Percentiles rank a stretch among this genome's conserved stretches.
These are phyloP conservation scores for Cryptococcus floricola DNA, from an alignment of 1,284 basidiomycete genomes.

Conservation along the genomic window DNA sequence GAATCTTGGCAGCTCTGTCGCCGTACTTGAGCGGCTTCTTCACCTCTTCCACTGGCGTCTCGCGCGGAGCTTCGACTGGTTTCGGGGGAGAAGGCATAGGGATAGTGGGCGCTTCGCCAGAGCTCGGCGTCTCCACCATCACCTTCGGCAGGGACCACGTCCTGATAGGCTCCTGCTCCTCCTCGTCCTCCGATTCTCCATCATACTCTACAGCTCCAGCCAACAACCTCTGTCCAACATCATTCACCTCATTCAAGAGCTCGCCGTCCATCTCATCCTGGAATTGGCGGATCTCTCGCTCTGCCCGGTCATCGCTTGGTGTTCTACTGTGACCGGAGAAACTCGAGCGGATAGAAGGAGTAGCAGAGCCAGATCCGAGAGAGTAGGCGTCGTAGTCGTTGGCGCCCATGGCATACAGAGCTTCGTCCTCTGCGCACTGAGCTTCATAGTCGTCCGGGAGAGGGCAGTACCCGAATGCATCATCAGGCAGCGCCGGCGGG, in stretches of 20 bases:
- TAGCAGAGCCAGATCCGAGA: conserved; percentile 14
- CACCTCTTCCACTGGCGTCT: background rate
- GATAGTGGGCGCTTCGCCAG: conserved; percentile 4
- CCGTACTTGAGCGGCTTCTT: conserved; percentile 26
- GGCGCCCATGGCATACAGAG: conserved; percentile 20
- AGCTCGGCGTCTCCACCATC: background rate
- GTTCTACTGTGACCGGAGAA: conserved; percentile 3
- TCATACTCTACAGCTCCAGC: conserved; percentile 27
- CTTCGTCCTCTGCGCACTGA: conserved; percentile 37
- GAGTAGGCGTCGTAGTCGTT: conserved; percentile 20
- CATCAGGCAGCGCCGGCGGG: conserved; percentile 20
- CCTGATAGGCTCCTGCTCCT: conserved; percentile 23
- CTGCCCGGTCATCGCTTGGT: conserved; percentile 10
- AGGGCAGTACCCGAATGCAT: conserved; percentile 34
- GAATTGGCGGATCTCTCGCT: conserved; percentile 10
- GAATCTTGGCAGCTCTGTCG: conserved; percentile 28
- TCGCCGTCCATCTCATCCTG: conserved; percentile 5
- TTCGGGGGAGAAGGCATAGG: conserved; percentile 13
- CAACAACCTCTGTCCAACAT: conserved; percentile 17
- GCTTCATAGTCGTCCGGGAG: conserved; percentile 41
- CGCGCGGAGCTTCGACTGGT: background rate
- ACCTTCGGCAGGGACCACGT: conserved; percentile 1
- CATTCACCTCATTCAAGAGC: conserved; percentile 13
- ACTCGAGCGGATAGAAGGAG: background rate
- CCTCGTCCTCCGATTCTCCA: conserved; percentile 14